Evolutionary conservation across 2,329 filamentous ascomycete genomes (phyloP).

Genomic region (Didymella lethalis): DNA sequence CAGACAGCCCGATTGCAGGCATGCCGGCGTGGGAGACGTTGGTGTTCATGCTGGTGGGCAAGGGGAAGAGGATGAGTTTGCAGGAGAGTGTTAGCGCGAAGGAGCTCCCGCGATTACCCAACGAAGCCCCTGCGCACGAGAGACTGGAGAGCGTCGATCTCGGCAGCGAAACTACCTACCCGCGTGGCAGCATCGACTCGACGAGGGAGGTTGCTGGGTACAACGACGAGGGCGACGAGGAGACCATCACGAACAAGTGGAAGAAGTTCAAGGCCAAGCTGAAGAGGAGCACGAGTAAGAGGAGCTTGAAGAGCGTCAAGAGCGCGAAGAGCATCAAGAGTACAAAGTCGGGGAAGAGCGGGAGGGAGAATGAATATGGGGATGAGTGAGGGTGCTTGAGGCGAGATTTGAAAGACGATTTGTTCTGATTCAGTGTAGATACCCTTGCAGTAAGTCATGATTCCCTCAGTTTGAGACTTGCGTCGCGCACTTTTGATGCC

Average conservation of each 20-base stretch:
- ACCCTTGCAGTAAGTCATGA: not conserved
- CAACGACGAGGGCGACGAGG: constrained; percentile 25
- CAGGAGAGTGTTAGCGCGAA: not conserved
- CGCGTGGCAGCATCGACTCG: constrained; percentile 17
- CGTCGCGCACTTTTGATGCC: too few relatives aligned
- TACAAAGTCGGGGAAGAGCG: not conserved
- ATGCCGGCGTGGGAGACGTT: constrained; percentile 49
- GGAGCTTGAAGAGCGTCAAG: constrained; percentile 44
- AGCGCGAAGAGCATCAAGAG: constrained; percentile 9
- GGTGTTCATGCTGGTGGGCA: constrained; percentile 41
- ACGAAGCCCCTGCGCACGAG: constrained; percentile 6
- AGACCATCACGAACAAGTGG: constrained; percentile 44
- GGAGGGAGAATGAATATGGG: not conserved
- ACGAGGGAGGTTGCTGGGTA: constrained; percentile 6
- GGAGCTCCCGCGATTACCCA: constrained; percentile 2
- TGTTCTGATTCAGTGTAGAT: not conserved
- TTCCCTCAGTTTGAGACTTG: too few relatives aligned
- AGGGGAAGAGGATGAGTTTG: not conserved
- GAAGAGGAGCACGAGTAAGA: constrained; percentile 45
- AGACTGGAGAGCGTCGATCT: constrained; percentile 38
- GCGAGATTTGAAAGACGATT: too few relatives aligned
- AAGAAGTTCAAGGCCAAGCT: constrained; percentile 48
- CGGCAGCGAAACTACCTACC: constrained; percentile 31
- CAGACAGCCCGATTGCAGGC: constrained; percentile 41
- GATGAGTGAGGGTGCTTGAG: not conserved